phyloP scores from a whole-genome alignment of 176 grass and related monocot genomes.

The Lolium rigidum region DNA sequence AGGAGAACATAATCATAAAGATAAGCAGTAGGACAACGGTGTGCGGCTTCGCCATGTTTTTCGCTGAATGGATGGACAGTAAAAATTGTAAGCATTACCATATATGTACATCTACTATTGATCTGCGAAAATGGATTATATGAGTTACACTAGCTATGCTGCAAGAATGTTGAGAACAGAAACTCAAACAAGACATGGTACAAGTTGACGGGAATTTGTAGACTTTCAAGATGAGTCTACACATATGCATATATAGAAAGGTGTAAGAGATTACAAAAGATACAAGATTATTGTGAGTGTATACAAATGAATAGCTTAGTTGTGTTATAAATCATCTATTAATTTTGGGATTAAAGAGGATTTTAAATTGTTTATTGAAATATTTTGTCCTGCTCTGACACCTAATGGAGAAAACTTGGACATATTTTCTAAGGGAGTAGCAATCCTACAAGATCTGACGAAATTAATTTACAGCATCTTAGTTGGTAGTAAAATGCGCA shows the following conservation, averaged over 20 bases:
- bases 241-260: not conserved
- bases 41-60: not conserved
- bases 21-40: constrained; percentile 1
- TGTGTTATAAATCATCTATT: no score
- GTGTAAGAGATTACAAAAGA: not conserved
- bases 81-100: not conserved
- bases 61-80: not conserved
- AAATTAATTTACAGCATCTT: no score
- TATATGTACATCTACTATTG: not conserved
- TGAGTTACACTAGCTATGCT: not conserved
- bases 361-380: not conserved
- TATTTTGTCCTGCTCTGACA: not conserved
- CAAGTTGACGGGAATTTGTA: not conserved
- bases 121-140: no score
- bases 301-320: not conserved
- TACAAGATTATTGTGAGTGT: not conserved
- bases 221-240: not conserved
- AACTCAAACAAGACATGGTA: not conserved
- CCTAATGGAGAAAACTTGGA: not conserved
- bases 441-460: not conserved
- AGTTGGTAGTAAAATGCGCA: no score
- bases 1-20: constrained; percentile 23
- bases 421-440: not conserved
- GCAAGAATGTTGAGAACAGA: not conserved
- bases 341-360: no score